Conservation (phyloP, 1,284 basidiomycete species). For the Porodaedalea pini region DNA sequence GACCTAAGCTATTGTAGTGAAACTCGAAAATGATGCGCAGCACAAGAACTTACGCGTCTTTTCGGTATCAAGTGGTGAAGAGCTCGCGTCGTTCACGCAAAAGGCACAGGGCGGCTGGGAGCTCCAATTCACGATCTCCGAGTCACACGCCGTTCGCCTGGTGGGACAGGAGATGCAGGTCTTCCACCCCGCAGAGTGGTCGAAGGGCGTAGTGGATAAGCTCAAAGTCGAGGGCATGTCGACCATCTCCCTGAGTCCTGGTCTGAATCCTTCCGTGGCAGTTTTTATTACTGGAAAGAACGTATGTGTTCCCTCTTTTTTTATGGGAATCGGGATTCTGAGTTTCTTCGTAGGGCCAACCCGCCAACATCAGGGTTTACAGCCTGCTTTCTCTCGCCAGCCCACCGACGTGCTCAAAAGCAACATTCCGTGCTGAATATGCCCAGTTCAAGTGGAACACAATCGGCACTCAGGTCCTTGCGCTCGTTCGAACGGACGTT, state of each 20-base stretch:
- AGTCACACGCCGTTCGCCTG: constrained; percentile 84
- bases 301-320: constrained; percentile 36
- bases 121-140: constrained; percentile 89
- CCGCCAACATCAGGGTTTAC: constrained; percentile 86
- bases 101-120: constrained; percentile 84
- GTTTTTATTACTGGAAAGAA: constrained; percentile 95
- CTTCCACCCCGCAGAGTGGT: constrained; percentile 77
- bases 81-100: constrained; percentile 79
- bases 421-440: constrained; percentile 95
- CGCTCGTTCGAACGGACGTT: constrained; percentile 94
- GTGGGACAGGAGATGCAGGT: constrained; percentile 86
- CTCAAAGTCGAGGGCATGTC: constrained; percentile 80
- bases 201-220: constrained; percentile 76
- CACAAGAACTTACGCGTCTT: constrained; percentile 89
- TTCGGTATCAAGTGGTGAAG: constrained; percentile 76
- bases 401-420: constrained; percentile 75
- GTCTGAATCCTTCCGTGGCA: constrained; percentile 79
- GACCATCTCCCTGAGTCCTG: constrained; percentile 74
- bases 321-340: background rate
- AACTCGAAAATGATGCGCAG: constrained; percentile 77
- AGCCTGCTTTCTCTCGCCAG: constrained; percentile 62
- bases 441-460: constrained; percentile 96
- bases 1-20: constrained; percentile 40
- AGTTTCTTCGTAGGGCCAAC: constrained; percentile 62
- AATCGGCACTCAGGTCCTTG: constrained; percentile 81